Conservation (phyloP, 2,329 filamentous ascomycete species). For the Exophiala mesophila region DNA sequence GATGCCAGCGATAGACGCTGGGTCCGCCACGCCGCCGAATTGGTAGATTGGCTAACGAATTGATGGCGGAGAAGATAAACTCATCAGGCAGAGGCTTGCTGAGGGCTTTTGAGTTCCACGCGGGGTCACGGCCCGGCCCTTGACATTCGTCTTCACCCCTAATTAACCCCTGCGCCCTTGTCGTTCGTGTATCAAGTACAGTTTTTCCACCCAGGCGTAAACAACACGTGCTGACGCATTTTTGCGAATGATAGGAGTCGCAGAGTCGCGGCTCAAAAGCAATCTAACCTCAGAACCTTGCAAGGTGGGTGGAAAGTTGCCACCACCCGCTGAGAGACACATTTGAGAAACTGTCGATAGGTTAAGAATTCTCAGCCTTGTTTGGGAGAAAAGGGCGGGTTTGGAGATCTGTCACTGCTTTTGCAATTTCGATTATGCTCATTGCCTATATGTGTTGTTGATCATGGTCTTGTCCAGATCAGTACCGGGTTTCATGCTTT, state of each 20-base stretch:
- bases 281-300: constrained; percentile 1
- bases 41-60: background rate
- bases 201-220: background rate
- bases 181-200: background rate
- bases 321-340: background rate
- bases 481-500: too few relatives aligned
- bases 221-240: background rate
- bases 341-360: background rate
- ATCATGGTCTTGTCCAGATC: too few relatives aligned
- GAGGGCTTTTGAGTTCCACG: background rate
- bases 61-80: background rate
- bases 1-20: background rate
- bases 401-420: background rate
- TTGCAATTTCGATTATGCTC: too few relatives aligned
- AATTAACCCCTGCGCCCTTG: constrained; percentile 1
- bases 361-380: background rate
- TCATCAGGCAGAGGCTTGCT: background rate
- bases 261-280: background rate
- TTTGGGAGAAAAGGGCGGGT: too few relatives aligned
- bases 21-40: background rate
- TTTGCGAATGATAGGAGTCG: background rate
- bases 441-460: too few relatives aligned
- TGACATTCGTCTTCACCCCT: background rate
- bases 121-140: background rate
- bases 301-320: background rate